Conservation (phyloP, 768 basidiomycete genomes). For the Leucocoprinus birnbaumii region DNA sequence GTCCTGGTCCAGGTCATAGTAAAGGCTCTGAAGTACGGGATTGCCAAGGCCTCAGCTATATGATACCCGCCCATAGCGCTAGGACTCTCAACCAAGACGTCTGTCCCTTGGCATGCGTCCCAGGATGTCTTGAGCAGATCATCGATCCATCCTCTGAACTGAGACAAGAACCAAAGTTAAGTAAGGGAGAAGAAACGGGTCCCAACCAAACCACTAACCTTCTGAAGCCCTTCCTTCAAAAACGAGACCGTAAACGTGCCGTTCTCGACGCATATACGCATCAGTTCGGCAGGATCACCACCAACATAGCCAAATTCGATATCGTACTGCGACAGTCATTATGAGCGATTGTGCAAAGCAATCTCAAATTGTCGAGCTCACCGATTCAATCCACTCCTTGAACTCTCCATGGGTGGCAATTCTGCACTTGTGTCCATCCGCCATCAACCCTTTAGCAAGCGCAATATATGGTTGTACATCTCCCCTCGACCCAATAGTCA, state of each 20-base stretch:
- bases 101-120: conserved; percentile 94
- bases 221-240: conserved; percentile 84
- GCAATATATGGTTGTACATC: conserved; percentile 99
- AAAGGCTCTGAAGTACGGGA: conserved; percentile 94
- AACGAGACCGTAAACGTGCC: conserved; percentile 97
- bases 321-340: conserved; percentile 62
- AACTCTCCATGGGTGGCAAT: conserved; percentile 98
- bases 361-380: conserved; percentile 40
- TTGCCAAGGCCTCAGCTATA: conserved; percentile 90
- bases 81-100: conserved; percentile 92
- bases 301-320: conserved; percentile 95
- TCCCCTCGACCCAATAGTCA: conserved; percentile 95
- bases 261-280: conserved; percentile 98
- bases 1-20: conserved; percentile 99
- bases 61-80: conserved; percentile 98
- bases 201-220: conserved; percentile 44
- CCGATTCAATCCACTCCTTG: conserved; percentile 91
- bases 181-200: conserved; percentile 1
- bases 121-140: conserved; percentile 93
- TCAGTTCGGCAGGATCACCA: conserved; percentile 95
- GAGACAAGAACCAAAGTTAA: conserved; percentile 11
- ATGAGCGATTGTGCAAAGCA: background rate
- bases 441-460: conserved; percentile 85
- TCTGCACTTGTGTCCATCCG: conserved; percentile 83
- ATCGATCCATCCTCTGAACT: conserved; percentile 98